A percentile compares a stretch with the other conserved stretches of the same genome.
Conservation (phyloP, 2,329 filamentous ascomycete genomes). For the Aspergillus sp. region DNA sequence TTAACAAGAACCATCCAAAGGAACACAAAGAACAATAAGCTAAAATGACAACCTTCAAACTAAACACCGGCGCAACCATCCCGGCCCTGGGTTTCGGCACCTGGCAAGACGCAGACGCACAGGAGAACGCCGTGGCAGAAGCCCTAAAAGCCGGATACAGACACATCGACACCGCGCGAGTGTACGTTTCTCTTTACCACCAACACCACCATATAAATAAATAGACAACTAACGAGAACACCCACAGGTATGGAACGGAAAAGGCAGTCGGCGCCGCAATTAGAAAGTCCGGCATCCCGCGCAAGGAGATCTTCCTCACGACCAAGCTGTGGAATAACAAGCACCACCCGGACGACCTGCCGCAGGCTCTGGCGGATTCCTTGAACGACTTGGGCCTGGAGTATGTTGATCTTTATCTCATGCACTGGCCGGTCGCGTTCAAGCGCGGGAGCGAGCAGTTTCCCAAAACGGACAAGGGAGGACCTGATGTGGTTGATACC, state of each 20-base stretch:
- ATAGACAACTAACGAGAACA: neutral
- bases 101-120: conserved; percentile 53
- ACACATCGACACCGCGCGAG: conserved; percentile 54
- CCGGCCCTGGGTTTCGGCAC: conserved; percentile 54
- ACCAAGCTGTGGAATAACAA: conserved; percentile 68
- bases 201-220: neutral
- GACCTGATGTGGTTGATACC: conserved; percentile 42
- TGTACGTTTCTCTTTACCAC: conserved; percentile 29
- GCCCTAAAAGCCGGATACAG: conserved; percentile 54
- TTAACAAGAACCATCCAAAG: neutral
- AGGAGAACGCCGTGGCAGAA: conserved; percentile 50
- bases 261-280: conserved; percentile 65
- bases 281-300: conserved; percentile 62
- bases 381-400: conserved; percentile 63
- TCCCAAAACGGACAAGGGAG: conserved; percentile 46
- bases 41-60: conserved; percentile 39
- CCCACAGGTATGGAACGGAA: conserved; percentile 59
- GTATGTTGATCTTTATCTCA: conserved; percentile 69
- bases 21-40: neutral
- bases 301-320: conserved; percentile 65
- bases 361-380: conserved; percentile 60
- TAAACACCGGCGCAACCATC: conserved; percentile 50
- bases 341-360: conserved; percentile 62
- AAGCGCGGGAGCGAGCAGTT: conserved; percentile 48
- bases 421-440: conserved; percentile 64